Evolutionary conservation across 192 early-diverging fungal genomes (phyloP).

Genomic region (Fimicolochytrium jonesii): DNA sequence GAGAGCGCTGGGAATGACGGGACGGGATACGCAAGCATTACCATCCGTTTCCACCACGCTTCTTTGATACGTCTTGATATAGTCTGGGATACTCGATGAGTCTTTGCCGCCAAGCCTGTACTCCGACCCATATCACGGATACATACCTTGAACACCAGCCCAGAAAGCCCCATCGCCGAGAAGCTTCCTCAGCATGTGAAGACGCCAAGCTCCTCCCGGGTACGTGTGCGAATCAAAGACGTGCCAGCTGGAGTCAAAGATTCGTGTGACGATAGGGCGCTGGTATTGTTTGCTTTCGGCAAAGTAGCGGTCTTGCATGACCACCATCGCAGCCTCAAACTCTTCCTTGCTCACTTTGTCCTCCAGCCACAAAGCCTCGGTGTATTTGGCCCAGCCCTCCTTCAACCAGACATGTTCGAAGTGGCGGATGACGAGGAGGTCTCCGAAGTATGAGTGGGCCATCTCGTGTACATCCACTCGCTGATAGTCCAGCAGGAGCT

Average conservation of each 20-base stretch:
- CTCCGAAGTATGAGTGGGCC: constrained; percentile 49
- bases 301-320: constrained; percentile 27
- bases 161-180: constrained; percentile 49
- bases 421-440: constrained; percentile 50
- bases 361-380: constrained; percentile 27
- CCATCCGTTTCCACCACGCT: constrained; percentile 46
- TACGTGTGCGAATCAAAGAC: constrained; percentile 54
- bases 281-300: constrained; percentile 27
- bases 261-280: constrained; percentile 47
- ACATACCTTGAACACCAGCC: constrained; percentile 39
- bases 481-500: constrained; percentile 32
- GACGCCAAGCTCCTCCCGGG: constrained; percentile 44
- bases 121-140: no score
- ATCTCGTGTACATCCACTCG: constrained; percentile 52
- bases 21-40: no score
- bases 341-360: constrained; percentile 37
- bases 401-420: constrained; percentile 61
- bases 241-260: constrained; percentile 45
- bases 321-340: constrained; percentile 28
- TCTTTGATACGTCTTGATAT: constrained; percentile 35
- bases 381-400: constrained; percentile 55
- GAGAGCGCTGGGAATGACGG: no score
- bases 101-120: no score
- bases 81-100: constrained; percentile 13
- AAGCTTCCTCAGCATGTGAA: constrained; percentile 49